Base-by-base conservation (phyloP, 768 basidiomycete genomes). In the Russula foetens region DNA sequence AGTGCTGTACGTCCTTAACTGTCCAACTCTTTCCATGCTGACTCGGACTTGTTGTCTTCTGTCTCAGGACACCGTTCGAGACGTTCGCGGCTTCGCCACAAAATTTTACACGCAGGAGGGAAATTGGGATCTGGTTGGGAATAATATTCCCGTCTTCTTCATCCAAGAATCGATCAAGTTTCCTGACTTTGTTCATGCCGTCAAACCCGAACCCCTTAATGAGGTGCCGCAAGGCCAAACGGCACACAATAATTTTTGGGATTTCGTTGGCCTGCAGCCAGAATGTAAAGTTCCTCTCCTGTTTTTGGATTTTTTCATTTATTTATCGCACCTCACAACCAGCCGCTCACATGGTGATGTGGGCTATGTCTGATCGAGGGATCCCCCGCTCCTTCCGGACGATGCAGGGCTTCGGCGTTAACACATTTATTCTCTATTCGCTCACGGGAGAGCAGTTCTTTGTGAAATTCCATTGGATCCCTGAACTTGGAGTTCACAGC, bases 381-480 rank as follows among this genome's bases (percentile, higher is more conserved):
- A 84, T 96, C 60, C 93, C 92, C 15, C 84, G 92, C 21, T 92
- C 90, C 6, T 88, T 76, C 71, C 82, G 92, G 56, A 91, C 88
- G 85, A 90, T 95, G 84, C 89, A 92, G 74, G 93, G 86, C 7
- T 89, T 90, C 53, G 87, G 89, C 2, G 90, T 95, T 49, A 92
- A 96, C 72, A 90, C 91, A 0, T 95, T 79, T 71, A 85, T 88
- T 3, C 77, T 94, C 31, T 67, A 88, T 58, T 91, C 91, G 66
- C 75, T 73, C 0, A 69, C 80, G 28, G 84, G 84, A 46, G 79
- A 91, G 67, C 80, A 84, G 1, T 78, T 80, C 56, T 95, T 95
- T 66, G 92, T 94, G 73, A 95, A 94, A 71, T 94, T 92, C 71
- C 90, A 93, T 71, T 89, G 83, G 77, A 82, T 81, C 41, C 83